Evolutionary conservation across 768 basidiomycete species (phyloP), one percentile per base, ranked within the genome.

Genomic region (Cystofilobasidium ferigula): DNA sequence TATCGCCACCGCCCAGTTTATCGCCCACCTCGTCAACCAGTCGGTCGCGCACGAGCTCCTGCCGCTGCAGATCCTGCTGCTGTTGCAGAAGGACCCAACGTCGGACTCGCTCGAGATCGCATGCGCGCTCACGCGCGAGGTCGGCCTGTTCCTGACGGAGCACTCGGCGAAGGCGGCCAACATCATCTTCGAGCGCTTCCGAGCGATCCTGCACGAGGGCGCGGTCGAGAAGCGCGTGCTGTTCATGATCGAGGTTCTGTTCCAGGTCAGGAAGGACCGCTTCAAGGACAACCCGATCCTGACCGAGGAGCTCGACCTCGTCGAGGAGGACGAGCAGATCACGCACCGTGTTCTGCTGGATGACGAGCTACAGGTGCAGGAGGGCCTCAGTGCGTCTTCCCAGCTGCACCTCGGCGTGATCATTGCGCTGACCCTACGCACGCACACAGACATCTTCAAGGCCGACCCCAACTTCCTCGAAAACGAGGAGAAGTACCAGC

Each of bases 81-180:
- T 98, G n/a, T 83, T 97, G 22, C 85, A 98, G 38, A 92, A 97
- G 73, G 85, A 88, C 2, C 93, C 95, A 0, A 97, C 95, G 0
- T 92, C 97, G 71, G 95, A 98, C 78, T 89, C 89, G 1, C 94
- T 99, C 71, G 95, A 99, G 78, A 95, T 99, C 70, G 93, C 94
- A 3, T 93, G 98, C 48, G 89, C 91, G 9, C 91, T 98, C 77
- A 94, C 89, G 79, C 87, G 92, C 26, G 95, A 99, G 80, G 92
- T 94, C 47, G 95, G 95, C 56, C 87, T 93, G 0, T 97, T 89
- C 80, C 82, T 99, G 9, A 80, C 85, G 0, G 94, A 98, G 79
- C 88, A 90, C 74, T 87, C 89, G 2, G 90, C 94, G 30, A 93
- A 93, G 75, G 92, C 89, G 69, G 95, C 90, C 72, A 87, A 89